Conservation (phyloP, 768 basidiomycete genomes). For the Lanmaoa rubissima region DNA sequence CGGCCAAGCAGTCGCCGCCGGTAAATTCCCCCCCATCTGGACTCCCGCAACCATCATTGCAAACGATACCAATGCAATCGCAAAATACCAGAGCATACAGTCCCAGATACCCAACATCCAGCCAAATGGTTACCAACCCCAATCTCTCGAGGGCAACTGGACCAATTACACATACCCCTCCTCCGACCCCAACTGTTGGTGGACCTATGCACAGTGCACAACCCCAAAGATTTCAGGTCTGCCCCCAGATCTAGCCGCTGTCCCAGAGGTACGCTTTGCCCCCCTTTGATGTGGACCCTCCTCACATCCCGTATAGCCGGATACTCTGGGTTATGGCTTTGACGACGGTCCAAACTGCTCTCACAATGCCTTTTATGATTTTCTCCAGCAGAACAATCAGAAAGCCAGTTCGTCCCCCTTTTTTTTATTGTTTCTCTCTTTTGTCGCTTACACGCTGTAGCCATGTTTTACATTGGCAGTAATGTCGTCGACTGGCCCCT, state of each 20-base stretch:
- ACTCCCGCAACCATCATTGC: constrained; percentile 41
- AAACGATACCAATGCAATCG: constrained; percentile 41
- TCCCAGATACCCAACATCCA: constrained; percentile 46
- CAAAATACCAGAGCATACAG: constrained; percentile 44
- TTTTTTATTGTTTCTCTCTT: neutral
- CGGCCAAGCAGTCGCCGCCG: constrained; percentile 24
- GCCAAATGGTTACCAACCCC: constrained; percentile 34
- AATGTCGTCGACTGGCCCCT: constrained; percentile 56
- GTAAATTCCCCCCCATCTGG: constrained; percentile 47
- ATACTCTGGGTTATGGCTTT: constrained; percentile 57
- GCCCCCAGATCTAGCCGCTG: constrained; percentile 41
- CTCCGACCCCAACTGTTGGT: constrained; percentile 51
- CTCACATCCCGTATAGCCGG: constrained; percentile 33
- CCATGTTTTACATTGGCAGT: constrained; percentile 63
- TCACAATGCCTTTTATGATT: constrained; percentile 63
- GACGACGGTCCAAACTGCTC: constrained; percentile 68
- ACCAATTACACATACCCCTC: constrained; percentile 35
- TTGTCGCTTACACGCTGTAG: constrained; percentile 26
- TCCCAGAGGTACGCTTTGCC: constrained; percentile 44
- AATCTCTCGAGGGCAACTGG: constrained; percentile 31
- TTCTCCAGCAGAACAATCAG: constrained; percentile 48
- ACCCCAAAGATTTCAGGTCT: constrained; percentile 47
- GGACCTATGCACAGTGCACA: constrained; percentile 39
- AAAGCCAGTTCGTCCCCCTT: constrained; percentile 42
- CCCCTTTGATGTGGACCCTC: no score